Percentiles rank a stretch among this genome's conserved stretches.
Evolutionary conservation across 352 stramenopile genomes (phyloP).

Genomic region (Phytophthora sp.): DNA sequence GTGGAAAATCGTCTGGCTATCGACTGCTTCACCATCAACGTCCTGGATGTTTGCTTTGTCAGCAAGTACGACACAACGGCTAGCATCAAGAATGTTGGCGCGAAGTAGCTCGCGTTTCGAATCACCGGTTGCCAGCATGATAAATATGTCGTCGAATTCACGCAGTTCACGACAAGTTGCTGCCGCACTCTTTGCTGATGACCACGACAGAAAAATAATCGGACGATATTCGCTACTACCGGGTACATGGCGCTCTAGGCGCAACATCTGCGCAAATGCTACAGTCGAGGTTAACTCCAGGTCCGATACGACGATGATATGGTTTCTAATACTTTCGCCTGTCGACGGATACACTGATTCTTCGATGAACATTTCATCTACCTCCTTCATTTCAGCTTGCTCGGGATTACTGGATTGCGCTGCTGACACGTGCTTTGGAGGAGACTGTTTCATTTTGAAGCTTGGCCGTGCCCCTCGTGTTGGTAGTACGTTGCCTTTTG

Average conservation of each 20-base stretch:
- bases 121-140: constrained; percentile 59
- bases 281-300: constrained; percentile 50
- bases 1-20: constrained; percentile 69
- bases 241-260: constrained; percentile 41
- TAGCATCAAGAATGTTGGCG: constrained; percentile 60
- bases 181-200: constrained; percentile 27
- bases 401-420: not conserved
- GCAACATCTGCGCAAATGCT: constrained; percentile 58
- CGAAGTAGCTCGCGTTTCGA: constrained; percentile 63
- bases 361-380: constrained; percentile 48
- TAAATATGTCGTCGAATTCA: constrained; percentile 56
- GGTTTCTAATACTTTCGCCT: constrained; percentile 40
- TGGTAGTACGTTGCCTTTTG: constrained; percentile 45
- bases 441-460: constrained; percentile 3
- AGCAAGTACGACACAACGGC: constrained; percentile 61
- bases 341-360: constrained; percentile 31
- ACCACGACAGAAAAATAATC: constrained; percentile 72
- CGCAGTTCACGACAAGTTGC: constrained; percentile 34
- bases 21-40: constrained; percentile 62
- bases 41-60: constrained; percentile 63
- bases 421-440: constrained; percentile 1
- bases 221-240: constrained; percentile 49
- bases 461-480: constrained; percentile 18
- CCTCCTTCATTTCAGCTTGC: not conserved
- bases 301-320: constrained; percentile 69